Evolutionary conservation across 352 stramenopile species (phyloP).

Genomic region (Globisporangium cederbergense): DNA sequence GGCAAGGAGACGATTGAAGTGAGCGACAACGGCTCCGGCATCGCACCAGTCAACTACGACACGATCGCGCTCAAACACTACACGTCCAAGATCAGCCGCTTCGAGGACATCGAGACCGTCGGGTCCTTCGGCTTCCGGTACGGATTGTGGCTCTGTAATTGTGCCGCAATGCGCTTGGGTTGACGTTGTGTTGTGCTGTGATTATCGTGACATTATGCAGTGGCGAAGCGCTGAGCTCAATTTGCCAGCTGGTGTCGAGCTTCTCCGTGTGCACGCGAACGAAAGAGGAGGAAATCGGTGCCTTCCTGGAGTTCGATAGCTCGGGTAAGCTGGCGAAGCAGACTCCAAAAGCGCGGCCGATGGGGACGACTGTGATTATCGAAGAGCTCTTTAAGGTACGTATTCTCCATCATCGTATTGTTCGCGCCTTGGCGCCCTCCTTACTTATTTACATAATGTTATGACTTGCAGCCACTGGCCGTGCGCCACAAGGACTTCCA

Average conservation of each 20-base stretch:
- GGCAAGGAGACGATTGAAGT: constrained; percentile 94
- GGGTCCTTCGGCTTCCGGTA: constrained; percentile 93
- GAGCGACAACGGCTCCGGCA: constrained; percentile 92
- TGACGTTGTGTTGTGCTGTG: background rate
- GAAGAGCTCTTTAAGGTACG: constrained; percentile 88
- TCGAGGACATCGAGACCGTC: constrained; percentile 91
- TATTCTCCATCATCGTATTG: background rate
- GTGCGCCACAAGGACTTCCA: constrained; percentile 93
- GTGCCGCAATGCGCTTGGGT: background rate
- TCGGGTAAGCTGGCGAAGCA: constrained; percentile 58
- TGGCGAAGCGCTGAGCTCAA: constrained; percentile 94
- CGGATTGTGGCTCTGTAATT: background rate
- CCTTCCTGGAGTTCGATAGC: constrained; percentile 80
- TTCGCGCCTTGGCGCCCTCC: background rate
- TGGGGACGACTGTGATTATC: constrained; percentile 94
- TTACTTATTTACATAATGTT: background rate
- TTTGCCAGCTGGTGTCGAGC: constrained; percentile 87
- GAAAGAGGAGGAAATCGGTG: constrained; percentile 61
- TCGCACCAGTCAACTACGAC: constrained; percentile 72
- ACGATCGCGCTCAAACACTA: constrained; percentile 90
- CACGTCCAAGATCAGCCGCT: constrained; percentile 95
- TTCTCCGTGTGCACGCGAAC: constrained; percentile 90
- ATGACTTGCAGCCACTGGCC: constrained; percentile 61
- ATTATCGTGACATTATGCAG: constrained; percentile 21
- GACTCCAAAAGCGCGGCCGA: constrained; percentile 55